These are phyloP conservation scores for Mycena belliarum DNA, from an alignment of 768 basidiomycete genomes.

Conservation along the genomic window DNA sequence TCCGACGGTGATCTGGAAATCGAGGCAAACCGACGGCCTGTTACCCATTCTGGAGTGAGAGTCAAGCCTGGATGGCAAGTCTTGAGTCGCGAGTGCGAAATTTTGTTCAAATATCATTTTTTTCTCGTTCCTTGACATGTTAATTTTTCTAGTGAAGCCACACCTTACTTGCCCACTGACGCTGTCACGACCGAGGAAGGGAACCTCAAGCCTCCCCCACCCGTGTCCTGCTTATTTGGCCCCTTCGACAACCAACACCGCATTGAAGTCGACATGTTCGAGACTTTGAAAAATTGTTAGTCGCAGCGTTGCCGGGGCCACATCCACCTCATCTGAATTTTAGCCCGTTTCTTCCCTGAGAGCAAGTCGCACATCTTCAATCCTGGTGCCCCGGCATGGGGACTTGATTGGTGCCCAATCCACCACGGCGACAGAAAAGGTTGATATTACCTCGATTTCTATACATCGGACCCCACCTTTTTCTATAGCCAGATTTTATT, in stretches of 20 bases:
- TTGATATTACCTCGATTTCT: constrained; percentile 31
- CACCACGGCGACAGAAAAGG: constrained; percentile 56
- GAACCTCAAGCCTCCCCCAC: constrained; percentile 50
- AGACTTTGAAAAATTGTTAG: constrained; percentile 57
- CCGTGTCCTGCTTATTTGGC: constrained; percentile 67
- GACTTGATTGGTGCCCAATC: constrained; percentile 91
- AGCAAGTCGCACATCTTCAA: constrained; percentile 74
- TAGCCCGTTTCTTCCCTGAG: constrained; percentile 62
- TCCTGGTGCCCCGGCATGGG: constrained; percentile 90
- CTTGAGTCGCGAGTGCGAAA: constrained; percentile 44
- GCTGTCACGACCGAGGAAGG: constrained; percentile 51
- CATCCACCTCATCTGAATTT: background rate
- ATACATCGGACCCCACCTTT: background rate
- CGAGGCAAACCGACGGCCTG: constrained; percentile 58
- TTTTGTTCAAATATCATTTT: background rate
- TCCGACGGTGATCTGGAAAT: constrained; percentile 35
- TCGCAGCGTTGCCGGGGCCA: background rate
- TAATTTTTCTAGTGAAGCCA: constrained; percentile 47
- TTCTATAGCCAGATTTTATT: constrained; percentile 52
- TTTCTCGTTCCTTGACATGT: constrained; percentile 2
- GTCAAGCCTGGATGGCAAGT: constrained; percentile 49
- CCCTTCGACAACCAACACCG: constrained; percentile 54
- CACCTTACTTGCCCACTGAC: constrained; percentile 61
- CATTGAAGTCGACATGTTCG: constrained; percentile 54
- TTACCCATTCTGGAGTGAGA: constrained; percentile 50